These are phyloP conservation scores for Xylaria telfairii DNA, from an alignment of 495 filamentous ascomycete genomes.

Conservation along the genomic window DNA sequence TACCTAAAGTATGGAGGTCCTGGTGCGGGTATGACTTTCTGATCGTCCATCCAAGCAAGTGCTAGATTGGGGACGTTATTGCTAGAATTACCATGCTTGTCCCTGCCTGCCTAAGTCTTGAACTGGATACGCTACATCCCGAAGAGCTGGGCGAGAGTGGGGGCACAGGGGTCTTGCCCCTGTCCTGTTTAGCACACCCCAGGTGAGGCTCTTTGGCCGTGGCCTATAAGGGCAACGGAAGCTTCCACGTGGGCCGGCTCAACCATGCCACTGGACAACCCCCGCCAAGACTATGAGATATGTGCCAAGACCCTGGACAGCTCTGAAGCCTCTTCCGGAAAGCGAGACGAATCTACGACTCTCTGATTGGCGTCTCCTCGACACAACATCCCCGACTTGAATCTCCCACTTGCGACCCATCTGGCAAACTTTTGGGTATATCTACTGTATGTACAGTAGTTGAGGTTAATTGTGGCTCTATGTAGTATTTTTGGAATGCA, in stretches of 20 bases:
- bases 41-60: neutral
- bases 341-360: neutral
- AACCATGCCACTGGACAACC: constrained; percentile 4
- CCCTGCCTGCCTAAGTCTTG: constrained; percentile 1
- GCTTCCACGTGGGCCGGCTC: constrained; percentile 13
- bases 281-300: neutral
- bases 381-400: constrained; percentile 2
- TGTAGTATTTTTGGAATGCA: constrained; percentile 5
- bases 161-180: neutral
- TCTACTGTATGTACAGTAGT: neutral
- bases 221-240: neutral
- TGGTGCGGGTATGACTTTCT: neutral
- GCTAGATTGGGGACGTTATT: neutral
- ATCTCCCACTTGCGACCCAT: neutral
- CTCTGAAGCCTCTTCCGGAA: neutral
- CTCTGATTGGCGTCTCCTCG: neutral
- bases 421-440: neutral
- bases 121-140: constrained; percentile 11
- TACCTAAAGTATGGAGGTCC: neutral
- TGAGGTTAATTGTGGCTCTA: neutral
- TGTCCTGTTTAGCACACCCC: constrained; percentile 7
- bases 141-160: constrained; percentile 19
- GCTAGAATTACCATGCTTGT: neutral
- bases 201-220: constrained; percentile 14
- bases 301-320: constrained; percentile 6